Conservation (phyloP, 2,329 filamentous ascomycete species). For the Zalaria obscura region DNA sequence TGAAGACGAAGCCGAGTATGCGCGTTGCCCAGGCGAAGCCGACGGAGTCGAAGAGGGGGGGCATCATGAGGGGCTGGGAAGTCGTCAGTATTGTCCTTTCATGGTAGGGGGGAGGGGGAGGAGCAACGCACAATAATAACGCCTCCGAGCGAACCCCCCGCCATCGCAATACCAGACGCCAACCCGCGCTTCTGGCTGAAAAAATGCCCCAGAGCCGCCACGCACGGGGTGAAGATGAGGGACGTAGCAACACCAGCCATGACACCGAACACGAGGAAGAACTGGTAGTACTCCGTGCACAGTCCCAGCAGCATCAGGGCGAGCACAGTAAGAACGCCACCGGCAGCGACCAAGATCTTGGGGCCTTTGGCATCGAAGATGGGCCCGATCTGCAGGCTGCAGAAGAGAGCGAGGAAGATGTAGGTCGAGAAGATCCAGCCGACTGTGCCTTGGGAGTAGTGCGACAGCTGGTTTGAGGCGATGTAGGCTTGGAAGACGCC, state of each 20-base stretch:
- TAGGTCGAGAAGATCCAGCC: constrained; percentile 15
- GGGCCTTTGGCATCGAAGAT: constrained; percentile 15
- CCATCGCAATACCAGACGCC: constrained; percentile 67
- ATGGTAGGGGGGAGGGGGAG: background rate
- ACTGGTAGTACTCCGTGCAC: constrained; percentile 65
- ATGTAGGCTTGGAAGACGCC: constrained; percentile 11
- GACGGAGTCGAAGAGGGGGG: constrained; percentile 23
- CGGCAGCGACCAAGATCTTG: constrained; percentile 50
- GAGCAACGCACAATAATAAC: constrained; percentile 22
- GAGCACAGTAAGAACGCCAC: constrained; percentile 45
- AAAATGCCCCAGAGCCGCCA: constrained; percentile 68
- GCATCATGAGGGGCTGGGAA: constrained; percentile 23
- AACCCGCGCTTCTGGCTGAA: constrained; percentile 61
- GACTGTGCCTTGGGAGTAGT: constrained; percentile 10
- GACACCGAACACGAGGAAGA: constrained; percentile 64
- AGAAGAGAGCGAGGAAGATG: constrained; percentile 14
- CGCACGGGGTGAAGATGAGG: constrained; percentile 67
- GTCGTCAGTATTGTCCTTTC: background rate
- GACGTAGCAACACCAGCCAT: constrained; percentile 59
- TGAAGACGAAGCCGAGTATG: constrained; percentile 25
- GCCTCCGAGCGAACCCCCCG: constrained; percentile 40
- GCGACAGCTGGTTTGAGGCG: constrained; percentile 9
- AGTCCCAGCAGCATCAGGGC: constrained; percentile 55
- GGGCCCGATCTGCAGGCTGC: constrained; percentile 12
- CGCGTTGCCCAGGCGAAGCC: constrained; percentile 32